Percentiles rank a stretch among this genome's conserved stretches.
Evolutionary conservation across 2,329 filamentous ascomycete genomes (phyloP).

Genomic region (Colletotrichum endophyticum): DNA sequence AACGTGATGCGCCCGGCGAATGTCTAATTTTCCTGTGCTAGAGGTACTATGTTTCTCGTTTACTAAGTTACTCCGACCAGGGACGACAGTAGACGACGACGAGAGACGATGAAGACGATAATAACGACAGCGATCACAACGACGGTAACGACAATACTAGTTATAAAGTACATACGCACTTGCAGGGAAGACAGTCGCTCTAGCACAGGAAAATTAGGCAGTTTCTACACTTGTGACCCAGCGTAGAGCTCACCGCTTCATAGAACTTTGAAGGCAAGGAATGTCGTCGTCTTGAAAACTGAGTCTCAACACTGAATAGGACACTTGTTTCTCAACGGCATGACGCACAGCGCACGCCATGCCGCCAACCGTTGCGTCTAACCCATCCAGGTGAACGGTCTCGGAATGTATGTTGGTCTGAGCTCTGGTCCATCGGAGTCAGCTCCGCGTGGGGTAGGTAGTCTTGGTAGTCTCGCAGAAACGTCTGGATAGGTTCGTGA

Average conservation of each 20-base stretch:
- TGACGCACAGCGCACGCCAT: background rate
- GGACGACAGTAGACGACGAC: too few relatives aligned
- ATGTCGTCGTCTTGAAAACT: background rate
- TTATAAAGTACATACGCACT: too few relatives aligned
- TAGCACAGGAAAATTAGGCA: too few relatives aligned
- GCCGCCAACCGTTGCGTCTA: background rate
- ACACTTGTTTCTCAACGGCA: background rate
- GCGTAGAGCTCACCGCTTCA: background rate
- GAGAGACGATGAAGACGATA: too few relatives aligned
- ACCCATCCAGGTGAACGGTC: background rate
- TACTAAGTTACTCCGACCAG: too few relatives aligned
- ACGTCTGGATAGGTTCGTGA: background rate
- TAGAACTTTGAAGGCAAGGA: background rate
- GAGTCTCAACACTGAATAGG: background rate
- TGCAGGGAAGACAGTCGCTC: too few relatives aligned
- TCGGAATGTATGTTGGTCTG: background rate
- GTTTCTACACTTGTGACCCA: accelerated
- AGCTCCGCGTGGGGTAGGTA: background rate
- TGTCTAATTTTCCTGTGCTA: too few relatives aligned
- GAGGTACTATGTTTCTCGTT: too few relatives aligned
- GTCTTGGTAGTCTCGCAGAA: background rate
- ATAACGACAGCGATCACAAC: too few relatives aligned
- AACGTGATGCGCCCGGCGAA: accelerated
- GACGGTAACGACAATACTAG: too few relatives aligned
- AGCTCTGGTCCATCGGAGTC: background rate